Evolutionary conservation across 495 filamentous ascomycete species (phyloP).

Genomic region (Thermothielavioides terrestris): DNA sequence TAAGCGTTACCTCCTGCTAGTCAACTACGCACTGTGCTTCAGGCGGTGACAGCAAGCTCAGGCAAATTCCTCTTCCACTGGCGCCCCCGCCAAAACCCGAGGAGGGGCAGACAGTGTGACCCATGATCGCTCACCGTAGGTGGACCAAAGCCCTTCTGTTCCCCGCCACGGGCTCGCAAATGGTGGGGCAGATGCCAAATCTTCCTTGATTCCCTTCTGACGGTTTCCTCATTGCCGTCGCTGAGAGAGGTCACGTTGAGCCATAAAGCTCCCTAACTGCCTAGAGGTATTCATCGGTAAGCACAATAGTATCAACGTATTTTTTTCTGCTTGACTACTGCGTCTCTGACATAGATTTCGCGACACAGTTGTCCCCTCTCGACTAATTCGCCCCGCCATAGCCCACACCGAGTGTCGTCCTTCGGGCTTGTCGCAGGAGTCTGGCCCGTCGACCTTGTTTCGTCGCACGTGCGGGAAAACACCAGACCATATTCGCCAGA

Average conservation of each 20-base stretch:
- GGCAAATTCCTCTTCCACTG: too few relatives aligned
- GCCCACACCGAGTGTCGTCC: neutral
- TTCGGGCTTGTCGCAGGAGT: neutral
- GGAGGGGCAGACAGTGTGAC: neutral
- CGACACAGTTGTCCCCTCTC: neutral
- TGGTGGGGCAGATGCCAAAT: constrained; percentile 24
- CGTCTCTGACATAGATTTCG: neutral
- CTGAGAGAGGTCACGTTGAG: neutral
- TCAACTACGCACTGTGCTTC: neutral
- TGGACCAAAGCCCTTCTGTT: constrained; percentile 11
- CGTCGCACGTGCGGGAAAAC: neutral
- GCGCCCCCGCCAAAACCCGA: too few relatives aligned
- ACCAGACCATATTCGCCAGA: neutral
- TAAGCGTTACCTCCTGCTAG: neutral
- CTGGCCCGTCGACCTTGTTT: neutral
- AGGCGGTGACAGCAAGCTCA: neutral
- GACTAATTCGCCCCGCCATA: neutral
- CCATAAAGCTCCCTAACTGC: too few relatives aligned
- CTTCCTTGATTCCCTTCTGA: constrained; percentile 5
- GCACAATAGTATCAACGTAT: neutral
- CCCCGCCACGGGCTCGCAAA: constrained; percentile 19
- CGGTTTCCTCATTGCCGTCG: neutral
- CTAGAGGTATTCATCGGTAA: neutral
- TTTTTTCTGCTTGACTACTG: neutral
- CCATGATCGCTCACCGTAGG: neutral